phyloP scores from a whole-genome alignment of 345 rosid species.

The Moricandia arvensis region DNA sequence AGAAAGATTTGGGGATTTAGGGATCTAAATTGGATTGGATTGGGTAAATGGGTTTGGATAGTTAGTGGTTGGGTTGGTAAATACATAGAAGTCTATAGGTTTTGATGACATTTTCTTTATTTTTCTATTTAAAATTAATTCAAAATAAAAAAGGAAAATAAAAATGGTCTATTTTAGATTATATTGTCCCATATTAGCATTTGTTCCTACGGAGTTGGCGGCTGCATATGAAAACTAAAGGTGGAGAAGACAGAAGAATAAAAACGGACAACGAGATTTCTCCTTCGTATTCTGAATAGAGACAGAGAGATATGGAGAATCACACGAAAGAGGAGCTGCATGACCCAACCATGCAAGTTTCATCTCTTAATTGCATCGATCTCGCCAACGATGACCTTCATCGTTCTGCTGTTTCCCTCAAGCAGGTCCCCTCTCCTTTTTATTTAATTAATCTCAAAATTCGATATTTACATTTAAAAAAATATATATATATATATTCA shows the following conservation, averaged over 20 bases:
- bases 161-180: no score
- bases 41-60: no score
- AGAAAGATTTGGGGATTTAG: no score
- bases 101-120: no score
- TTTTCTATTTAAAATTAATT: no score
- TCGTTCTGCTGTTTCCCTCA: slow-evolving; percentile 27
- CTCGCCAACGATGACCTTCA: slow-evolving; percentile 31
- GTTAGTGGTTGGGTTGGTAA: no score
- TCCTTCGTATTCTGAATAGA: neutral
- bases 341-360: slow-evolving; percentile 27
- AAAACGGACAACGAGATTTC: neutral
- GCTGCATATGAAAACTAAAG: no score
- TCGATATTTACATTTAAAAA: neutral
- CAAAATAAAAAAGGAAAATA: no score
- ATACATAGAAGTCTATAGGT: no score
- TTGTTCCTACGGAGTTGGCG: no score
- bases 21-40: no score
- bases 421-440: slow-evolving; percentile 25
- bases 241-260: neutral
- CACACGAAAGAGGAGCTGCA: neutral
- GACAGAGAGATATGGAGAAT: slow-evolving; percentile 20
- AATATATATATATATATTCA: neutral
- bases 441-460: neutral
- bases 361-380: slow-evolving; percentile 38
- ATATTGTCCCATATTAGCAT: no score